phyloP scores from a whole-genome alignment of 352 stramenopile species.

The Pythium phragmiticola region DNA sequence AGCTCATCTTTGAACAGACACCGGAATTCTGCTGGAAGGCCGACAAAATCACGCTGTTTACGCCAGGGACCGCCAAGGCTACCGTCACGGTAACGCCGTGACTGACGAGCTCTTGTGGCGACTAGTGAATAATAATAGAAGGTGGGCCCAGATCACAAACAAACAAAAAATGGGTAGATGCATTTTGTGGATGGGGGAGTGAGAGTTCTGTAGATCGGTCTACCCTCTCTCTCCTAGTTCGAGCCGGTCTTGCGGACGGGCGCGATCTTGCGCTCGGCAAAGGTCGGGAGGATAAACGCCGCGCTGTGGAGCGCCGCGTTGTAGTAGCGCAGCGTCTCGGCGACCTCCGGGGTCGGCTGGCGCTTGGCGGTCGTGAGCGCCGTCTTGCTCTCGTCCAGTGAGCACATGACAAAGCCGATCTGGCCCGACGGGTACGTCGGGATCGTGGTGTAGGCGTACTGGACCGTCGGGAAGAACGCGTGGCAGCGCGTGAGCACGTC shows the following conservation, averaged over 20 bases:
- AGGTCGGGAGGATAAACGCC: constrained; percentile 96
- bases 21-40: constrained; percentile 78
- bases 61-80: constrained; percentile 23
- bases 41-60: constrained; percentile 81
- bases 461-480: constrained; percentile 92
- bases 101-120: neutral
- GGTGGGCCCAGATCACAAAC: neutral
- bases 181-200: neutral
- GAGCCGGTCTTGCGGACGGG: constrained; percentile 62
- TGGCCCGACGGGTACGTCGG: constrained; percentile 98
- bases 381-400: constrained; percentile 60
- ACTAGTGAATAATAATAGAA: neutral
- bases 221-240: constrained; percentile 27
- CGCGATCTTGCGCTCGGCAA: constrained; percentile 88
- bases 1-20: constrained; percentile 67
- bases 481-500: constrained; percentile 92
- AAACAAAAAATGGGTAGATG: constrained; percentile 1
- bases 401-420: constrained; percentile 97
- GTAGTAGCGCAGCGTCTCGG: constrained; percentile 93
- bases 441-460: constrained; percentile 99
- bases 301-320: constrained; percentile 92
- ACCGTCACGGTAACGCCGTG: constrained; percentile 25
- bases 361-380: constrained; percentile 74
- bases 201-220: neutral
- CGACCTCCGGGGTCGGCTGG: constrained; percentile 47